A percentile compares a stretch with the other conserved stretches of the same genome.
Evolutionary conservation across 352 stramenopile genomes (phyloP).

Genomic region (Pythium apleroticum): DNA sequence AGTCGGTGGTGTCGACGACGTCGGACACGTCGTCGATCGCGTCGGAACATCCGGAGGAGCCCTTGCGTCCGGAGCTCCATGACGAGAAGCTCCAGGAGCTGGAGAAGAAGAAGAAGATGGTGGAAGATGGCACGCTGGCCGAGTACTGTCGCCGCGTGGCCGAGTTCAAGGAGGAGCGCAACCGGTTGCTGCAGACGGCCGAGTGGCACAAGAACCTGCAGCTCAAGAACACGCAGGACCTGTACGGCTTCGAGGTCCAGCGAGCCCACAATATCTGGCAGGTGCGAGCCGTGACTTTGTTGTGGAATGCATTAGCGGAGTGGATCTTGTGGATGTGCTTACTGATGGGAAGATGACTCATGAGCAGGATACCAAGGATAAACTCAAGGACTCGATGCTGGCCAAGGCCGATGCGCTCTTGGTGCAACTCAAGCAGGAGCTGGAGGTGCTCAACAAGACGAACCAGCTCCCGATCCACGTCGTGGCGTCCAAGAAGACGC

Average conservation of each 20-base stretch:
- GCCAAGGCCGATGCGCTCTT: slow-evolving; percentile 45
- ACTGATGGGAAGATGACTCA: neutral
- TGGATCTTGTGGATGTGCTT: neutral
- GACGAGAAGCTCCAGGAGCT: slow-evolving; percentile 72
- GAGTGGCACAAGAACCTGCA: slow-evolving; percentile 84
- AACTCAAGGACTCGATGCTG: slow-evolving; percentile 57
- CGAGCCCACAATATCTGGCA: slow-evolving; percentile 64
- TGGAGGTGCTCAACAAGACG: slow-evolving; percentile 39
- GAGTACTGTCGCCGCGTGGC: slow-evolving; percentile 82
- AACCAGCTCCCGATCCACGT: slow-evolving; percentile 26
- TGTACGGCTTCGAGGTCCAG: slow-evolving; percentile 80
- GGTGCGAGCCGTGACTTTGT: slow-evolving; percentile 14
- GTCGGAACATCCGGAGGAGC: slow-evolving; percentile 46
- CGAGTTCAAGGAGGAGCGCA: slow-evolving; percentile 83
- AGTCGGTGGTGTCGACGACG: slow-evolving; percentile 67
- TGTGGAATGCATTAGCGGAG: too few relatives aligned
- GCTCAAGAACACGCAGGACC: slow-evolving; percentile 79
- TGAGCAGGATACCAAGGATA: slow-evolving; percentile 48
- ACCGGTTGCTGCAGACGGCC: slow-evolving; percentile 65
- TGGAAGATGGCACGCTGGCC: slow-evolving; percentile 77
- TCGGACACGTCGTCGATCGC: slow-evolving; percentile 54
- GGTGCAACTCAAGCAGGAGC: slow-evolving; percentile 45
- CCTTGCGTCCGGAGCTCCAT: slow-evolving; percentile 29
- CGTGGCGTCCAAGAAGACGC: slow-evolving; percentile 18
- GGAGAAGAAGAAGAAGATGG: slow-evolving; percentile 84